Evolutionary conservation across 768 basidiomycete genomes (phyloP).

Genomic region (Pisolithus tinctorius): DNA sequence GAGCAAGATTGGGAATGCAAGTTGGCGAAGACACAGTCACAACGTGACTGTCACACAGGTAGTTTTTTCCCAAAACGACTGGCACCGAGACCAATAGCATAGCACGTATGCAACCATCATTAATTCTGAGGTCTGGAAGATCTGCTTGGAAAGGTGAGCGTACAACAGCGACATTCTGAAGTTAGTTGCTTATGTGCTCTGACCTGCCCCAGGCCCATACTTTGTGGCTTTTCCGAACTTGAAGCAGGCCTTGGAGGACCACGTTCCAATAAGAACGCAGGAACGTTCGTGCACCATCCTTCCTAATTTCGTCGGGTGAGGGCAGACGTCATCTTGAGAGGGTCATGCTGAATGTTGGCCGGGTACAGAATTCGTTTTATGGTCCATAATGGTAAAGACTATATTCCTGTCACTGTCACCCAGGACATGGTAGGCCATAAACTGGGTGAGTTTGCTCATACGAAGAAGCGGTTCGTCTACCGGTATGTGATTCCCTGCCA

Average conservation of each 20-base stretch:
- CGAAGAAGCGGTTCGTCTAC: constrained; percentile 80
- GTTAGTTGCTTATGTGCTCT: no score
- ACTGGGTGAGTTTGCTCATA: constrained; percentile 89
- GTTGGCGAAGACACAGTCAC: no score
- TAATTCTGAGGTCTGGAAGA: constrained; percentile 53
- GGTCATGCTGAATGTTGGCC: not conserved
- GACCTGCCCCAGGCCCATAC: constrained; percentile 63
- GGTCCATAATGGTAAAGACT: constrained; percentile 93
- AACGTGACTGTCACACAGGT: no score
- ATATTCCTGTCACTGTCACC: constrained; percentile 76
- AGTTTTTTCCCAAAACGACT: no score
- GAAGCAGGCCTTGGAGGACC: constrained; percentile 69
- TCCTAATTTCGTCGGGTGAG: constrained; percentile 93
- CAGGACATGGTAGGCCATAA: constrained; percentile 99
- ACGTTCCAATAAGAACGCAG: constrained; percentile 82
- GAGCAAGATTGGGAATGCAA: no score
- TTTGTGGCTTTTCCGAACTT: constrained; percentile 92
- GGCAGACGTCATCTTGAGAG: not conserved
- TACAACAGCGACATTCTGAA: not conserved
- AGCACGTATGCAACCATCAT: constrained; percentile 53
- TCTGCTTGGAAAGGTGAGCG: constrained; percentile 80
- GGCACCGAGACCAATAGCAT: no score
- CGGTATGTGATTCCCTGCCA: constrained; percentile 48
- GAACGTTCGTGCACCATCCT: constrained; percentile 89
- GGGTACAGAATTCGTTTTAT: constrained; percentile 67